A percentile compares a stretch with the other conserved stretches of the same genome.
phyloP scores from a whole-genome alignment of 1,284 basidiomycete species.

The Lentinula novae-zelandiae region DNA sequence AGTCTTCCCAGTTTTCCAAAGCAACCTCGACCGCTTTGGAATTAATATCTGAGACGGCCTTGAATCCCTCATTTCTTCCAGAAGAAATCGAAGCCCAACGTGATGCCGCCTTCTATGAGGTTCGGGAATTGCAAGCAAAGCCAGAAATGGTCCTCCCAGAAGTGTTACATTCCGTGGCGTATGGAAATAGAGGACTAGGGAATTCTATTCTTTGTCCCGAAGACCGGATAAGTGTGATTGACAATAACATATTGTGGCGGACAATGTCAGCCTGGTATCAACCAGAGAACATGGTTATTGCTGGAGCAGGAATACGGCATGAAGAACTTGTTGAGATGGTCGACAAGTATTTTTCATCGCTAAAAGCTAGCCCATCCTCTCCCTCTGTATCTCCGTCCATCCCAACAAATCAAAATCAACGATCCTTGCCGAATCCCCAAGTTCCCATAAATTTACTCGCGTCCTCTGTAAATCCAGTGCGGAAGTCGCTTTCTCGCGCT shows the following conservation, averaged over 20 bases:
- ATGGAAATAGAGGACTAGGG: conserved; percentile 76
- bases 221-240: conserved; percentile 74
- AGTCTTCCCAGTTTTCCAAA: conserved; percentile 91
- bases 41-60: conserved; percentile 89
- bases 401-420: conserved; percentile 30
- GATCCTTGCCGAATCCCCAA: conserved; percentile 25
- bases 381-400: conserved; percentile 24
- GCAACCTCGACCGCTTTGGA: conserved; percentile 81
- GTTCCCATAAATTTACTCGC: conserved; percentile 49
- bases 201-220: conserved; percentile 89
- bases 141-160: conserved; percentile 97
- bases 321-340: conserved; percentile 83
- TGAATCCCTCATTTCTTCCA: conserved; percentile 71
- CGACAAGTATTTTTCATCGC: conserved; percentile 79
- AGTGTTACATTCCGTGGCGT: conserved; percentile 85
- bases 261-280: conserved; percentile 85
- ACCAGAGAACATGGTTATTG: conserved; percentile 92
- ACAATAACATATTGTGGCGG: conserved; percentile 59
- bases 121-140: conserved; percentile 84
- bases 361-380: conserved; percentile 40
- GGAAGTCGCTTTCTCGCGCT: conserved; percentile 70
- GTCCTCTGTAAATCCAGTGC: conserved; percentile 49
- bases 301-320: conserved; percentile 91
- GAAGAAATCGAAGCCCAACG: conserved; percentile 85
- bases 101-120: conserved; percentile 91